These are phyloP conservation scores for Myxozyma sirexii DNA, from an alignment of 805 yeast species.

Conservation along the genomic window DNA sequence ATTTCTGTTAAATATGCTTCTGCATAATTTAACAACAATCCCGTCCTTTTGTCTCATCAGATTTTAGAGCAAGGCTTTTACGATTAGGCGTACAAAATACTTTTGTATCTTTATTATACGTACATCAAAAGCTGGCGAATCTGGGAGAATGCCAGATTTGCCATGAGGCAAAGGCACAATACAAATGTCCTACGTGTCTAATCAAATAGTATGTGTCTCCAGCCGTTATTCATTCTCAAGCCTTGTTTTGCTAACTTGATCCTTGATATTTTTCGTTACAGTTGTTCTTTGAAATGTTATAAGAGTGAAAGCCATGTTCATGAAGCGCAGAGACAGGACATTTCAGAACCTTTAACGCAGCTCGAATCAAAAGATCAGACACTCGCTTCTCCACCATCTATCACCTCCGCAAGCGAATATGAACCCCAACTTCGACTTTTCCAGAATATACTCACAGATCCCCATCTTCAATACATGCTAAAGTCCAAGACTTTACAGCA, in stretches of 20 bases:
- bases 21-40: no score
- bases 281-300: conserved; percentile 66
- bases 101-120: no score
- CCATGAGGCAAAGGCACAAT: conserved; percentile 46
- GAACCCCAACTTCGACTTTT: neutral
- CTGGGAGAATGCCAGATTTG: conserved; percentile 48
- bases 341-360: conserved; percentile 42
- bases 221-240: conserved; percentile 8
- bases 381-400: neutral
- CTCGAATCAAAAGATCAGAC: neutral
- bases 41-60: no score
- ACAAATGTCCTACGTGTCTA: conserved; percentile 60
- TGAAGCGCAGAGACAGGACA: neutral
- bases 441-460: conserved; percentile 47
- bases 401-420: neutral
- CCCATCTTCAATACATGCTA: conserved; percentile 51
- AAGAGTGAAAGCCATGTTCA: conserved; percentile 45
- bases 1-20: no score
- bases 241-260: no score
- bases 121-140: conserved; percentile 26
- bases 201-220: conserved; percentile 20
- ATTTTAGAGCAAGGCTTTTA: no score
- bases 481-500: conserved; percentile 56
- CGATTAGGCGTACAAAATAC: no score
- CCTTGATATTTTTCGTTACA: no score